Evolutionary conservation across 2,329 filamentous ascomycete species (phyloP).

Genomic region (Stagonosporopsis tanaceti): DNA sequence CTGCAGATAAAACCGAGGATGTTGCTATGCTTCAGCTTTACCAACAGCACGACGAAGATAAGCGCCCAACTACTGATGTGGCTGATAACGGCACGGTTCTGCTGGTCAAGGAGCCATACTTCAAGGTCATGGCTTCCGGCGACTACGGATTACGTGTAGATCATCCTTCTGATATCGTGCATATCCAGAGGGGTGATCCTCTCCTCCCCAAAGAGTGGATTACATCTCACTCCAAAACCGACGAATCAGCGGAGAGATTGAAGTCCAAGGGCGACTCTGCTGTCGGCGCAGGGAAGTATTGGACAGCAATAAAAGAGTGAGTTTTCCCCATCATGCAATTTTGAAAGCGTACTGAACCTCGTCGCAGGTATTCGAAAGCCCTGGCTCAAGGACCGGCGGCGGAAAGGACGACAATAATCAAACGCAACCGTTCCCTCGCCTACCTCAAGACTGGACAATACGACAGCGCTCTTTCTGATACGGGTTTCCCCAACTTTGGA

Average conservation of each 20-base stretch:
- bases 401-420: constrained; percentile 25
- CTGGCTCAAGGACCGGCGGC: not conserved
- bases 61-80: constrained; percentile 40
- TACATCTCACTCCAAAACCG: not conserved
- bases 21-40: constrained; percentile 18
- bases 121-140: constrained; percentile 53
- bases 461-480: constrained; percentile 47
- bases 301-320: constrained; percentile 27
- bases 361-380: not conserved
- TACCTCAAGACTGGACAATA: constrained; percentile 44
- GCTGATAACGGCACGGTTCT: constrained; percentile 41
- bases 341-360: not conserved
- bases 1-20: constrained; percentile 20
- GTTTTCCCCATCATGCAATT: not conserved
- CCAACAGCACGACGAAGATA: constrained; percentile 47
- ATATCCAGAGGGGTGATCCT: constrained; percentile 48
- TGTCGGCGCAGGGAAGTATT: constrained; percentile 22
- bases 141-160: constrained; percentile 60
- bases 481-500: constrained; percentile 23
- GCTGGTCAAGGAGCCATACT: constrained; percentile 59
- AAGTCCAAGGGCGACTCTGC: constrained; percentile 24
- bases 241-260: not conserved
- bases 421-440: constrained; percentile 49
- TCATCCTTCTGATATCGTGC: constrained; percentile 60
- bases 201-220: constrained; percentile 53